Evolutionary conservation across 495 filamentous ascomycete genomes (phyloP).

Genomic region (Penicillium cinerascens): DNA sequence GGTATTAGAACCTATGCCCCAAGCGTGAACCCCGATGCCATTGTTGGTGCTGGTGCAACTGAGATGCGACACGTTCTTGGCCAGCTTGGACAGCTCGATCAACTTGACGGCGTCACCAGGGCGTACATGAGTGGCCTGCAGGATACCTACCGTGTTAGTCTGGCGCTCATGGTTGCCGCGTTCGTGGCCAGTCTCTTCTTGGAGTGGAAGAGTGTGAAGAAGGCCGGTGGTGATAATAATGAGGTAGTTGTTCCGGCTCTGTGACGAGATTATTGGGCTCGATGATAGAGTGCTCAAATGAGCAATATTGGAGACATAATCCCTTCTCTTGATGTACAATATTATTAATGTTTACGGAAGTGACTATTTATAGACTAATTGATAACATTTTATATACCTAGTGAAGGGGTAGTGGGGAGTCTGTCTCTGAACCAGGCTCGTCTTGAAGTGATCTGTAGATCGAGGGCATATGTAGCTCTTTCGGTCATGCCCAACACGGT

Average conservation of each 20-base stretch:
- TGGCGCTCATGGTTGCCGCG: constrained; percentile 33
- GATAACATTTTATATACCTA: too few relatives aligned
- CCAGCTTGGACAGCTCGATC: constrained; percentile 18
- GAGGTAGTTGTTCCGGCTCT: constrained; percentile 15
- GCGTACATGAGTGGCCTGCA: constrained; percentile 30
- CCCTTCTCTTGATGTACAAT: not conserved
- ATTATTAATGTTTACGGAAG: not conserved
- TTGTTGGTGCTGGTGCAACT: constrained; percentile 31
- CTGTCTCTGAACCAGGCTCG: too few relatives aligned
- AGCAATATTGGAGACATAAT: not conserved
- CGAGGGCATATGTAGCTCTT: too few relatives aligned
- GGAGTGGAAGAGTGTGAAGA: constrained; percentile 52
- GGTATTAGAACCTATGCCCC: constrained; percentile 41
- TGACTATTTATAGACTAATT: too few relatives aligned
- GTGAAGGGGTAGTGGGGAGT: too few relatives aligned
- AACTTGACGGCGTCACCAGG: constrained; percentile 23
- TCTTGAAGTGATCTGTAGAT: too few relatives aligned
- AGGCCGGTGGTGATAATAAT: constrained; percentile 8
- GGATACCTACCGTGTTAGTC: constrained; percentile 25
- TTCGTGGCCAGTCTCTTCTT: constrained; percentile 39
- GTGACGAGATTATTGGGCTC: not conserved
- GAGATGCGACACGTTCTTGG: constrained; percentile 47
- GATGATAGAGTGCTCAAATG: not conserved
- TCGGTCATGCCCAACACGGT: too few relatives aligned
- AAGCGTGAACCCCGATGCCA: constrained; percentile 35